A percentile compares a stretch with the other conserved stretches of the same genome.
Evolutionary conservation across 805 yeast genomes (phyloP).

Genomic region (Starmerella bacillaris): DNA sequence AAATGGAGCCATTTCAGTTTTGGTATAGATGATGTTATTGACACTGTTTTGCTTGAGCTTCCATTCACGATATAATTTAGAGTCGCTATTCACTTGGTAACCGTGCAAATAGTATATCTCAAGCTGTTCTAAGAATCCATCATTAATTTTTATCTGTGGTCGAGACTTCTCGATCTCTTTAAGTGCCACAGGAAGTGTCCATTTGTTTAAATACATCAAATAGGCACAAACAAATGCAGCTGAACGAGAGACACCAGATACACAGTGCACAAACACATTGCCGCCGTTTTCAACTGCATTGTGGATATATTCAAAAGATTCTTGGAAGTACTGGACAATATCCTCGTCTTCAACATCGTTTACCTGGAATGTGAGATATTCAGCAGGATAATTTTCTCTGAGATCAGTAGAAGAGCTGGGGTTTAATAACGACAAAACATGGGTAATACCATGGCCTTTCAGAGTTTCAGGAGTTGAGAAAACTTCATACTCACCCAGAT

Average conservation of each 20-base stretch:
- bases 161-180: constrained; percentile 59
- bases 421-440: constrained; percentile 51
- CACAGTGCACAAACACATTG: constrained; percentile 30
- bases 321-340: constrained; percentile 43
- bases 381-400: neutral
- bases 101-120: constrained; percentile 36
- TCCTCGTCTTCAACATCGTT: constrained; percentile 58
- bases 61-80: constrained; percentile 27
- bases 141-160: constrained; percentile 48
- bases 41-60: constrained; percentile 21
- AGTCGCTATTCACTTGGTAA: constrained; percentile 19
- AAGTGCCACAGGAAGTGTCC: constrained; percentile 39
- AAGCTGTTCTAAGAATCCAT: constrained; percentile 56
- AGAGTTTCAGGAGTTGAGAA: neutral
- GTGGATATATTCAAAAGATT: constrained; percentile 49
- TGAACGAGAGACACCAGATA: constrained; percentile 86
- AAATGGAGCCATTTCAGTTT: constrained; percentile 14
- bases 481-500: neutral
- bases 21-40: constrained; percentile 24
- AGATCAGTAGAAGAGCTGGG: constrained; percentile 5
- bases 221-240: constrained; percentile 76
- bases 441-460: constrained; percentile 33
- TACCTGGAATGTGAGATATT: constrained; percentile 29
- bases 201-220: constrained; percentile 59
- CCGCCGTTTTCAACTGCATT: constrained; percentile 26